Percentiles rank a stretch among this genome's conserved stretches.
phyloP scores from a whole-genome alignment of 768 basidiomycete species.

The Podaxis sp. region DNA sequence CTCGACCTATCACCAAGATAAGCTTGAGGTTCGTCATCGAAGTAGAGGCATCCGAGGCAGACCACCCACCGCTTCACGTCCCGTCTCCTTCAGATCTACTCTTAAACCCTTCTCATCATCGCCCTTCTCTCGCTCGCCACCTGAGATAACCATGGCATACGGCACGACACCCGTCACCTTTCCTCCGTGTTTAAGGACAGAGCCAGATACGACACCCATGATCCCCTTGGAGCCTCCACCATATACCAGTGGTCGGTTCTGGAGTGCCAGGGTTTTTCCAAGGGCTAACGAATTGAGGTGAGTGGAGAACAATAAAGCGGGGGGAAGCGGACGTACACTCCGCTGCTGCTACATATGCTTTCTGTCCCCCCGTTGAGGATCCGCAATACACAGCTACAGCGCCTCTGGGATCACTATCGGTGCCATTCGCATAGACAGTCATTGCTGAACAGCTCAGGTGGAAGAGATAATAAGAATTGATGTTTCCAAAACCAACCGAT shows the following conservation, averaged over 20 bases:
- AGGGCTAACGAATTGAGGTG: conserved; percentile 46
- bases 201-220: conserved; percentile 80
- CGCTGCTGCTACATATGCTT: conserved; percentile 68
- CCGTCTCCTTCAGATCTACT: conserved; percentile 26
- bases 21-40: not conserved
- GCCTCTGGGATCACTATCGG: not conserved
- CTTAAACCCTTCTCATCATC: conserved; percentile 22
- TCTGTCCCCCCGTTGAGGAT: conserved; percentile 63
- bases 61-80: conserved; percentile 27
- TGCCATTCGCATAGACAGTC: not conserved
- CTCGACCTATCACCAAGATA: conserved; percentile 25
- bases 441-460: not conserved
- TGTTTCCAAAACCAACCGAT: not conserved
- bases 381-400: conserved; percentile 86
- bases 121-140: conserved; percentile 60
- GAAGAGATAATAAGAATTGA: not conserved
- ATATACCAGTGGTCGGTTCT: conserved; percentile 72
- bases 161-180: conserved; percentile 79
- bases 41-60: not conserved
- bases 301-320: too few relatives aligned
- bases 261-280: conserved; percentile 66
- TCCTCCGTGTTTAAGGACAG: conserved; percentile 67
- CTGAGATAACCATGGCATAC: conserved; percentile 66
- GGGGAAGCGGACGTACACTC: conserved; percentile 45
- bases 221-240: conserved; percentile 83